Evolutionary conservation across 805 yeast genomes (phyloP).

Genomic region (Wickerhamomyces strasburgensis): DNA sequence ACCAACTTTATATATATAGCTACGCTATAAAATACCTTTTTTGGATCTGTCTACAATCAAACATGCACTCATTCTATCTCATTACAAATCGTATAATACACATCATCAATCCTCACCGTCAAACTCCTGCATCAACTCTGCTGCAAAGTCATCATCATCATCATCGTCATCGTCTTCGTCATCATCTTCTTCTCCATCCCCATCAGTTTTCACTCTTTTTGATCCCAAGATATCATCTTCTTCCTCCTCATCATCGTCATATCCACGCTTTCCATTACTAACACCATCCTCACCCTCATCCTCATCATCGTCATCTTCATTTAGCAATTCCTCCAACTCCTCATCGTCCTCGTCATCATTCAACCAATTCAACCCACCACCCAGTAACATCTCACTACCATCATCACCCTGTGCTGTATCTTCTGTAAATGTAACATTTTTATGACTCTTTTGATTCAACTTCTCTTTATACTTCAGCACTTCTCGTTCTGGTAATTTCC

Average conservation of each 20-base stretch:
- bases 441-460: conserved; percentile 30
- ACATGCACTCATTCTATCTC: no score
- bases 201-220: conserved; percentile 28
- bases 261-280: conserved; percentile 3
- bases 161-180: conserved; percentile 22
- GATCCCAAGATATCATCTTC: conserved; percentile 21
- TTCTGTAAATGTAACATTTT: conserved; percentile 26
- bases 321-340: conserved; percentile 30
- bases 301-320: conserved; percentile 18
- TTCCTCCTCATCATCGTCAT: conserved; percentile 7
- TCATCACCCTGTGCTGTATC: conserved; percentile 35
- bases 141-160: conserved; percentile 28
- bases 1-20: no score
- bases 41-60: no score
- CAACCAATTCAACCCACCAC: conserved; percentile 26
- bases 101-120: conserved; percentile 17
- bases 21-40: no score
- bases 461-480: conserved; percentile 27
- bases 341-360: conserved; percentile 46
- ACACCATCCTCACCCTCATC: conserved; percentile 16
- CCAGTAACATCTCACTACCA: conserved; percentile 35
- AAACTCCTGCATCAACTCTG: conserved; percentile 27
- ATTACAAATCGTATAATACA: no score
- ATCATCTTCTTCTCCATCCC: conserved; percentile 19
- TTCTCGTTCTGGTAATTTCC: conserved; percentile 39